Conservation (phyloP, 1,284 basidiomycete species). For the Pyrrhoderma noxium region DNA sequence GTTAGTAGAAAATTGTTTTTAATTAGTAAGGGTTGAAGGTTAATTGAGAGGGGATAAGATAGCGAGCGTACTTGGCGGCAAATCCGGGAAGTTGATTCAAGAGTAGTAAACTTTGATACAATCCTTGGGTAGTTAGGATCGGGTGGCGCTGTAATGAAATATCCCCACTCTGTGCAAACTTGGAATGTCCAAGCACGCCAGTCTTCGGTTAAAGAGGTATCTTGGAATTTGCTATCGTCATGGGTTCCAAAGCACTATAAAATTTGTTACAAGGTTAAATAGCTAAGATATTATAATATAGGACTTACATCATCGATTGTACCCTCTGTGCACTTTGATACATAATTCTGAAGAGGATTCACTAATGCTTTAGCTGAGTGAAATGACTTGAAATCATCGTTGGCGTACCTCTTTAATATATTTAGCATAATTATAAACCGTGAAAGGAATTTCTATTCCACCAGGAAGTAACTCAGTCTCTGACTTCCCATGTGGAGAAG, state of each 20-base stretch:
- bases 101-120: slow-evolving; percentile 65
- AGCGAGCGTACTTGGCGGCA: slow-evolving; percentile 69
- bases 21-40: too few relatives aligned
- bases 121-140: slow-evolving; percentile 56
- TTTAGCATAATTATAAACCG: slow-evolving; percentile 68
- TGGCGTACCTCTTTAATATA: slow-evolving; percentile 61
- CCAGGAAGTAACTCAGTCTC: slow-evolving; percentile 32
- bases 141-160: slow-evolving; percentile 71
- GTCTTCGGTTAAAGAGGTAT: slow-evolving; percentile 53
- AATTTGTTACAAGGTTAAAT: slow-evolving; percentile 1
- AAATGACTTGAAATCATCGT: too few relatives aligned
- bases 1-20: too few relatives aligned
- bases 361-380: neutral
- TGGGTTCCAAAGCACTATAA: slow-evolving; percentile 80
- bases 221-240: slow-evolving; percentile 60
- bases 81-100: slow-evolving; percentile 74
- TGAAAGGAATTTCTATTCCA: slow-evolving; percentile 43
- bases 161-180: slow-evolving; percentile 92
- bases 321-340: slow-evolving; percentile 49
- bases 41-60: too few relatives aligned
- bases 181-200: slow-evolving; percentile 93
- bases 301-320: slow-evolving; percentile 53
- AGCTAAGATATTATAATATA: slow-evolving; percentile 5
- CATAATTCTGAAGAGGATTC: slow-evolving; percentile 42
- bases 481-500: slow-evolving; percentile 39